Evolutionary conservation across 208 protist genomes (phyloP).

Genomic region (Jaenimonas drosophilae): DNA sequence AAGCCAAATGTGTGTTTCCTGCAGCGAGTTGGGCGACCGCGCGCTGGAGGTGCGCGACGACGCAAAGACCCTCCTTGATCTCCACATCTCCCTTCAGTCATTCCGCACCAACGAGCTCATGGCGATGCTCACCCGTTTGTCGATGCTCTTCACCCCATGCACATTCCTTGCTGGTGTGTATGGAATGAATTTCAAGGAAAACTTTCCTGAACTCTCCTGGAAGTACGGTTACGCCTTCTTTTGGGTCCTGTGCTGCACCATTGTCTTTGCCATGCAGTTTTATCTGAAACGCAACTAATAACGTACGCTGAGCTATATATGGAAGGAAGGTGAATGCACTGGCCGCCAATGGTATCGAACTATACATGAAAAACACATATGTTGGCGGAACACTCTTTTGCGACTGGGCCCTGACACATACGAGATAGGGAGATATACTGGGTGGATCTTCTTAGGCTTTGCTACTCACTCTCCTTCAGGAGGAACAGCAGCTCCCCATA

Average conservation of each 20-base stretch:
- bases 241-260: constrained; percentile 44
- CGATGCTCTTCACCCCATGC: constrained; percentile 78
- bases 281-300: constrained; percentile 46
- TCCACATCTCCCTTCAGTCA: constrained; percentile 73
- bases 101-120: constrained; percentile 87
- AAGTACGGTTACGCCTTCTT: constrained; percentile 58
- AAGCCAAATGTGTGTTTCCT: constrained; percentile 61
- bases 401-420: background rate
- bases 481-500: background rate
- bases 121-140: constrained; percentile 78
- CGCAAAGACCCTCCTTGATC: constrained; percentile 69
- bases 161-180: constrained; percentile 85
- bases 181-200: constrained; percentile 82
- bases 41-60: constrained; percentile 77
- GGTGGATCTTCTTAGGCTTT: background rate
- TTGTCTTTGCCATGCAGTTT: constrained; percentile 45
- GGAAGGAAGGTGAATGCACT: background rate
- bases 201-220: constrained; percentile 73
- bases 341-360: background rate
- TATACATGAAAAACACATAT: background rate
- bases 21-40: constrained; percentile 59
- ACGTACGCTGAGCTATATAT: too few species aligned
- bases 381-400: background rate
- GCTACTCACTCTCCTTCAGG: background rate
- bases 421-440: background rate